phyloP scores from a whole-genome alignment of 2,329 filamentous ascomycete species.

The Aspergillus intermedius region DNA sequence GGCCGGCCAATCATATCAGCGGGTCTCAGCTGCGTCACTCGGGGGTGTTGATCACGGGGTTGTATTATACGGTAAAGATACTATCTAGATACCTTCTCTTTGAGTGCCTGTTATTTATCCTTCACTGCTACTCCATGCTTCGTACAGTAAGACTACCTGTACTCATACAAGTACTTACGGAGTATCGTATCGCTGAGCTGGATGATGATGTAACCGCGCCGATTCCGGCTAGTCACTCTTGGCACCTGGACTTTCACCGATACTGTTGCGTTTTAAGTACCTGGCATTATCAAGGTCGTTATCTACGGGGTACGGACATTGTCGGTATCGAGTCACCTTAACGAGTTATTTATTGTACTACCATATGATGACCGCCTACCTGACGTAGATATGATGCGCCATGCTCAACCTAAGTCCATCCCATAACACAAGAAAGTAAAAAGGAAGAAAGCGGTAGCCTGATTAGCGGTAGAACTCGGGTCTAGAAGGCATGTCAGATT shows the following conservation, averaged over 20 bases:
- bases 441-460: not conserved
- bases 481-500: constrained; percentile 37
- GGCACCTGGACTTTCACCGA: too few species aligned
- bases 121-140: too few species aligned
- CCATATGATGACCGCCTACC: constrained; percentile 12
- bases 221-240: too few species aligned
- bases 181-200: not conserved
- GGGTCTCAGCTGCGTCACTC: constrained; percentile 16
- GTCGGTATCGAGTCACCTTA: too few species aligned
- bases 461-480: constrained; percentile 80
- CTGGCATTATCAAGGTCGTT: not conserved
- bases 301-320: not conserved
- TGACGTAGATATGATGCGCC: constrained; percentile 27
- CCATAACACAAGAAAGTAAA: constrained; percentile 1
- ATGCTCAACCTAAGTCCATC: constrained; percentile 11
- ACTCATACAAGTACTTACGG: too few species aligned
- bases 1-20: constrained; percentile 14
- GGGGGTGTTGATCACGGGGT: constrained; percentile 10
- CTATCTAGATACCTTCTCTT: too few species aligned
- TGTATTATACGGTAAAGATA: too few species aligned
- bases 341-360: constrained; percentile 8
- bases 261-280: not conserved
- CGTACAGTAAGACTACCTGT: too few species aligned
- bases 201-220: too few species aligned
- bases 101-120: too few species aligned